These are phyloP conservation scores for Corinectria fuckeliana DNA, from an alignment of 2,329 filamentous ascomycete species.

Conservation along the genomic window DNA sequence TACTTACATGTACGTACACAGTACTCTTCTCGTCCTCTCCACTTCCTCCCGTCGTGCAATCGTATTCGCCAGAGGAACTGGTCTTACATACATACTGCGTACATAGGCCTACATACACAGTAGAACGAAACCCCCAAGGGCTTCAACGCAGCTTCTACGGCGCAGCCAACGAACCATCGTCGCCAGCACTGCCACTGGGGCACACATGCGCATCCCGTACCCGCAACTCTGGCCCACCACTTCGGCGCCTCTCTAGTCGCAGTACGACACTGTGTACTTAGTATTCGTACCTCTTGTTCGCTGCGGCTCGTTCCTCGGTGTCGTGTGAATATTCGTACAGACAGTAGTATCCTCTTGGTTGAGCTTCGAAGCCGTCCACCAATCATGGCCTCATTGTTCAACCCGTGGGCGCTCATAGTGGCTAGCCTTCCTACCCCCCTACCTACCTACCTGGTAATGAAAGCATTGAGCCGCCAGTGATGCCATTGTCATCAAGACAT, in stretches of 20 bases:
- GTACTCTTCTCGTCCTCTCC: background rate
- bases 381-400: conserved; percentile 19
- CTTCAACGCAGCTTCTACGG: background rate
- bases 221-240: conserved; percentile 1
- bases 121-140: too few species aligned
- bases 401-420: conserved; percentile 19
- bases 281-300: too few species aligned
- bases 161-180: conserved; percentile 25
- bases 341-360: too few species aligned
- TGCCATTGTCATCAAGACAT: too few species aligned
- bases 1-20: too few species aligned
- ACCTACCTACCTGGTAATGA: background rate
- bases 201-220: background rate
- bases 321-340: too few species aligned
- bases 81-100: too few species aligned
- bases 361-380: conserved; percentile 13
- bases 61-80: background rate
- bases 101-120: too few species aligned
- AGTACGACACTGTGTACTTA: too few species aligned
- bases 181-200: conserved; percentile 24
- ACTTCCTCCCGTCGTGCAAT: background rate
- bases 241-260: background rate
- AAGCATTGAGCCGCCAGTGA: too few species aligned
- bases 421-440: conserved; percentile 5
- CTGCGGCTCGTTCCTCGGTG: background rate